Evolutionary conservation across 768 basidiomycete genomes (phyloP).

Genomic region (Filobasidium floriforme): DNA sequence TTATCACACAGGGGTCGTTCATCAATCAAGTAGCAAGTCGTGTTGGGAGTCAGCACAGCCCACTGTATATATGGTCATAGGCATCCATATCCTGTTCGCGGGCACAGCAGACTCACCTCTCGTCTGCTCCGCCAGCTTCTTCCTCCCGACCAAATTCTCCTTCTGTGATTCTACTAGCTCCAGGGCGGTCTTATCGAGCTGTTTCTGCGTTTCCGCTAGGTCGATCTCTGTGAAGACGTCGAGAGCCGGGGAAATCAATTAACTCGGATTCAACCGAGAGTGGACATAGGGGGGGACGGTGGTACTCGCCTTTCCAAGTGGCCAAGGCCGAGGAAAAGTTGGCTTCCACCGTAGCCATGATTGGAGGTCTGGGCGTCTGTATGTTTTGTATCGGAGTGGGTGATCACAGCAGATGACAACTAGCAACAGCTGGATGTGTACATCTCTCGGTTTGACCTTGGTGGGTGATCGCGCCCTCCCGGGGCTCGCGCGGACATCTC

Average conservation of each 20-base stretch:
- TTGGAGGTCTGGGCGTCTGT: background rate
- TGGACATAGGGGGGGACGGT: background rate
- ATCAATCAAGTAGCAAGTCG: background rate
- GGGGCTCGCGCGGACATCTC: too few species aligned
- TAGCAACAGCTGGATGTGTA: too few species aligned
- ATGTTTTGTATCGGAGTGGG: background rate
- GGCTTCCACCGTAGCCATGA: slow-evolving; percentile 52
- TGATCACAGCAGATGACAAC: too few species aligned
- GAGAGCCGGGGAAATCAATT: background rate
- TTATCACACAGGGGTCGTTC: background rate
- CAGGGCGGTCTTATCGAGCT: slow-evolving; percentile 81
- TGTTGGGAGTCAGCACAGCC: background rate
- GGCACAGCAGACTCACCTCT: too few species aligned
- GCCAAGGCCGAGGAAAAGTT: slow-evolving; percentile 89
- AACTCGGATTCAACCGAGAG: background rate
- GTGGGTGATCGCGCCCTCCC: too few species aligned
- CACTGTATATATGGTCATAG: background rate
- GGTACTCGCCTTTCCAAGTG: slow-evolving; percentile 74
- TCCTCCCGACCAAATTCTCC: slow-evolving; percentile 87
- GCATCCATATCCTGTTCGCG: too few species aligned
- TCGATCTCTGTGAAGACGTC: background rate
- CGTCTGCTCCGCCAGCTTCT: slow-evolving; percentile 88
- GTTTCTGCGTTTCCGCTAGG: slow-evolving; percentile 56
- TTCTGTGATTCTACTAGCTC: slow-evolving; percentile 98
- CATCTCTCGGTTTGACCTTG: too few species aligned